Conservation (phyloP, 208 protist species). For the Borovskyia barvae region DNA sequence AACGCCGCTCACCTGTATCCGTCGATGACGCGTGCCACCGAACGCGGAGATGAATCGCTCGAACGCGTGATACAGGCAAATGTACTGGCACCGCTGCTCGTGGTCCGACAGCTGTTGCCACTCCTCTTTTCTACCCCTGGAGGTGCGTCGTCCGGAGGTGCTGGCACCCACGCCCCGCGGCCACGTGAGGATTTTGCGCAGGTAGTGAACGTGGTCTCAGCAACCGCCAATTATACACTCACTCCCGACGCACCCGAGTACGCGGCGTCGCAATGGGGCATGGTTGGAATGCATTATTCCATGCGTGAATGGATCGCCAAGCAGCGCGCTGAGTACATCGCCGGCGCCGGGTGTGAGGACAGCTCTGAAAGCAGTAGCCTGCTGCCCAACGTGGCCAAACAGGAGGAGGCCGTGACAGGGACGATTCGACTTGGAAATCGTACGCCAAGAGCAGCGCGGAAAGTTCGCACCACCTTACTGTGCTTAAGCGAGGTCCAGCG, state of each 20-base stretch:
- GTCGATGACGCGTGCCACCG: slow-evolving; percentile 30
- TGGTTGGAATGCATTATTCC: slow-evolving; percentile 51
- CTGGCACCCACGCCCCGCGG: neutral
- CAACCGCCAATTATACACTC: slow-evolving; percentile 20
- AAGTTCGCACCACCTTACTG: slow-evolving; percentile 23
- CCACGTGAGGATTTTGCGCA: slow-evolving; percentile 22
- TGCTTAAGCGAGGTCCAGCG: slow-evolving; percentile 20
- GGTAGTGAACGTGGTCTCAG: slow-evolving; percentile 38
- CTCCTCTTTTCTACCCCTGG: slow-evolving; percentile 13
- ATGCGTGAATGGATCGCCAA: slow-evolving; percentile 36
- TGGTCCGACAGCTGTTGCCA: slow-evolving; percentile 35
- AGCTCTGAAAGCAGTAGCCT: neutral
- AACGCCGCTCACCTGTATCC: slow-evolving; percentile 33
- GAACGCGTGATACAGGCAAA: slow-evolving; percentile 50
- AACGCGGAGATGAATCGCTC: slow-evolving; percentile 43
- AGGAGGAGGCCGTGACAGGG: neutral
- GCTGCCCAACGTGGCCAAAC: neutral
- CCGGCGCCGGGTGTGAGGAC: neutral
- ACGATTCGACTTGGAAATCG: neutral
- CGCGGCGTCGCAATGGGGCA: slow-evolving; percentile 52
- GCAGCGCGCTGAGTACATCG: slow-evolving; percentile 5
- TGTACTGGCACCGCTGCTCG: slow-evolving; percentile 28
- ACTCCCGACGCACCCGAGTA: slow-evolving; percentile 32
- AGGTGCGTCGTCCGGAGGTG: neutral
- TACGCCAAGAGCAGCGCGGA: neutral